Base-by-base conservation (phyloP, 2,329 filamentous ascomycete species). In the Macrophomina phaseolina region DNA sequence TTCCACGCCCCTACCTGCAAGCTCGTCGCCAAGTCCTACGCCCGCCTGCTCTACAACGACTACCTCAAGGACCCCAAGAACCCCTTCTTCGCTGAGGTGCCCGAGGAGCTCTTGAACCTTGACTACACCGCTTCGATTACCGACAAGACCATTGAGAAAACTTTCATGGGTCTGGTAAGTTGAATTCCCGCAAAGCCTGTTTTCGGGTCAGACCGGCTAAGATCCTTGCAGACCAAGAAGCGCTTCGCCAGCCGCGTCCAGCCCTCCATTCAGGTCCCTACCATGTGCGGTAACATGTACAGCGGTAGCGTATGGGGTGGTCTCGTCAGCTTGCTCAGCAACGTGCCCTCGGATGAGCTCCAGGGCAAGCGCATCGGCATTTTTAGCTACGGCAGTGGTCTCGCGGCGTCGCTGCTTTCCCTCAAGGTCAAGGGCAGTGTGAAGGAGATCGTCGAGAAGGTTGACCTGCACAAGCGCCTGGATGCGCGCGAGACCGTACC, bases 231-330 rank as follows among this genome's bases (percentile, higher is more conserved):
- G 65, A 73, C 82, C 51, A 84, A 84, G 81, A 84, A 84, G 80
- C 79, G 82, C 58, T 84, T 84, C 72, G 79, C 78, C 55, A 68
- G 78, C 62, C 82, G 82, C 68, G 83, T 85, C 48, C 81, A 84
- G 77, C 83, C 83, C 32, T 75, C 79, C 67, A 82, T 84, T 69
- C 74, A 83, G 69, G 80, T 84, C 30, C 83, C 83, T 8, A 85
- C 83, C 70, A 80, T 81, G 78, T 85, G 83, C 77, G 83, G 83
- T 65, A 85, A 85, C 81, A 85, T 85, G 83, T 85, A 85, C 81
- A 83, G 80, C 69, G 83, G 81, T 36, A 83, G 81, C 68, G 82
- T 85, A 64, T 85, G 84, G 76, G 80, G 78, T 67, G 83, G 81
- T 70, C 78, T 85, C 67, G 78, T 79, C 72, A 82, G 81, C 61